phyloP scores from a whole-genome alignment of 2,329 filamentous ascomycete genomes.

The Neopestalotiopsis rosae region DNA sequence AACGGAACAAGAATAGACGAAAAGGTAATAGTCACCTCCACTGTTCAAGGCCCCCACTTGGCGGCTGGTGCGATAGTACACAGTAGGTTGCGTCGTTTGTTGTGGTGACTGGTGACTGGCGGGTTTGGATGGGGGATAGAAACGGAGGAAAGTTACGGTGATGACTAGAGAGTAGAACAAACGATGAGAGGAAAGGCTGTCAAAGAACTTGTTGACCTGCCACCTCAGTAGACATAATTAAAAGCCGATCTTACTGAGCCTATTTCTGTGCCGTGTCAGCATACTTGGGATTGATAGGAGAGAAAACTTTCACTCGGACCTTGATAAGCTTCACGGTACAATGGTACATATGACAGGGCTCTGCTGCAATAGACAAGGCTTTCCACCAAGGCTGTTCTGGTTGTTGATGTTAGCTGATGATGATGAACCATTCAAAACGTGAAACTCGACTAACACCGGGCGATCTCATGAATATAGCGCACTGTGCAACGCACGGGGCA shows the following conservation, averaged over 20 bases:
- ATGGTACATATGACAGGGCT: background rate
- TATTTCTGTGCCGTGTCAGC: background rate
- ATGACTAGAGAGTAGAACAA: background rate
- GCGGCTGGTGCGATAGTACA: slow-evolving; percentile 19
- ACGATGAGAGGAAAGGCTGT: background rate
- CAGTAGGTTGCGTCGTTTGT: background rate
- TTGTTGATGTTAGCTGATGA: background rate
- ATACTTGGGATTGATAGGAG: background rate
- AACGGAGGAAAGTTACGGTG: background rate
- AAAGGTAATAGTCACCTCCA: slow-evolving; percentile 23
- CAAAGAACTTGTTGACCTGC: background rate
- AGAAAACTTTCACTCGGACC: background rate
- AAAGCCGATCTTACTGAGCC: background rate
- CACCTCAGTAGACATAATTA: background rate
- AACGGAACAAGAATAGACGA: slow-evolving; percentile 12
- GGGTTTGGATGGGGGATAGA: background rate
- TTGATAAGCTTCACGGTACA: background rate
- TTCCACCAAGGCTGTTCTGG: background rate
- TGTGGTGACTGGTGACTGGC: background rate
- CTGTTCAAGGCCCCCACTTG: slow-evolving; percentile 30
- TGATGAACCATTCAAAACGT: background rate
- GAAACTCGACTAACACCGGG: background rate
- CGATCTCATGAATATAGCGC: background rate
- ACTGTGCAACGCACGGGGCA: background rate
- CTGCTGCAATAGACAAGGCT: background rate